A percentile compares a stretch with the other conserved stretches of the same genome.
Evolutionary conservation across 805 yeast species (phyloP).

Genomic region (Zygotorulaspora sp.): DNA sequence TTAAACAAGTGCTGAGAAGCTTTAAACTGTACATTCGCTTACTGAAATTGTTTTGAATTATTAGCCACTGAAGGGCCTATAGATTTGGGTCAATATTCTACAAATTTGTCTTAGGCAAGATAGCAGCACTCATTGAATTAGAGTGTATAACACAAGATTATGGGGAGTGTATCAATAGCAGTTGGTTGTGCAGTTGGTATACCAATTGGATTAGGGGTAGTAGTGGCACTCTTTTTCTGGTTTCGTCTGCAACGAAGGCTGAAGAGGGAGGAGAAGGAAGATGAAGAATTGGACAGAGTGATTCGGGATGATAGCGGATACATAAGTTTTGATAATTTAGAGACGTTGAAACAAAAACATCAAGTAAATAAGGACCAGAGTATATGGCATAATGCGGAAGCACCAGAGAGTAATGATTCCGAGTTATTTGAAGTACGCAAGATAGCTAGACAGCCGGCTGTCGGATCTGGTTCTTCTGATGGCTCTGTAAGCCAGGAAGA

Average conservation of each 20-base stretch:
- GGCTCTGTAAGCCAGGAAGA: slow-evolving; percentile 16
- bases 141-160: too few species aligned
- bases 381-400: neutral
- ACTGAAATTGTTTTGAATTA: too few species aligned
- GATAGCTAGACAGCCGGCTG: slow-evolving; percentile 6
- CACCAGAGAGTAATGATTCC: slow-evolving; percentile 6
- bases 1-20: neutral
- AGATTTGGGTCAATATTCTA: too few species aligned
- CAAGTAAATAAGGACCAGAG: slow-evolving; percentile 7
- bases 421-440: slow-evolving; percentile 7
- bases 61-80: too few species aligned
- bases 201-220: slow-evolving; percentile 41
- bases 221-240: slow-evolving; percentile 38
- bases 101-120: too few species aligned
- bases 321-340: slow-evolving; percentile 31
- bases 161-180: slow-evolving; percentile 33
- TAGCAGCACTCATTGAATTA: too few species aligned
- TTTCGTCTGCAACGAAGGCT: slow-evolving; percentile 37
- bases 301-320: slow-evolving; percentile 37
- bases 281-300: slow-evolving; percentile 31
- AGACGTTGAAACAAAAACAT: slow-evolving; percentile 20
- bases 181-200: slow-evolving; percentile 54
- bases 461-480: slow-evolving; percentile 20
- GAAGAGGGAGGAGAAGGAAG: slow-evolving; percentile 38
- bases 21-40: neutral